Percentiles rank a stretch among this genome's conserved stretches.
Evolutionary conservation across 2,329 filamentous ascomycete species (phyloP).

Genomic region (Aspergillus luchuensis): DNA sequence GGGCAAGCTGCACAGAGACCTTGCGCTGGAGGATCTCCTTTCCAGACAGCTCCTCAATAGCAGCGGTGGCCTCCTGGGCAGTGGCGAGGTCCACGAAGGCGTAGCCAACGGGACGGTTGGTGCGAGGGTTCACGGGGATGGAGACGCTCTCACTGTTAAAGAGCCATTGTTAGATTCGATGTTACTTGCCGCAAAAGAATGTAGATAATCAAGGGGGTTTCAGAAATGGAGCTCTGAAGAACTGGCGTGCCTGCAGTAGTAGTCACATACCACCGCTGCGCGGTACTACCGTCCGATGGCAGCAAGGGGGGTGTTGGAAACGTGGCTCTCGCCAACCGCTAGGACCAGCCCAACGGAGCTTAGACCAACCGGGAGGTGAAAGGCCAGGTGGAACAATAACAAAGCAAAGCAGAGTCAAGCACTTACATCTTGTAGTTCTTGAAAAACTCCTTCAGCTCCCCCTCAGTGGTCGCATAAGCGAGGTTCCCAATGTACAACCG

Average conservation of each 20-base stretch:
- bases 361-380: slow-evolving; percentile 6
- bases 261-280: not conserved
- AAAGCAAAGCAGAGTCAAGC: slow-evolving; percentile 11
- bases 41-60: slow-evolving; percentile 92
- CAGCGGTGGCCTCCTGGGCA: slow-evolving; percentile 89
- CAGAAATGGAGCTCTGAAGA: not conserved
- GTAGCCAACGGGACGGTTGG: slow-evolving; percentile 96
- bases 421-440: slow-evolving; percentile 99
- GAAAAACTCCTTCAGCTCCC: slow-evolving; percentile 99
- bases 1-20: slow-evolving; percentile 97
- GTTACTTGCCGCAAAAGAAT: not conserved
- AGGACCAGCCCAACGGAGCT: not conserved
- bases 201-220: not conserved
- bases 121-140: slow-evolving; percentile 99
- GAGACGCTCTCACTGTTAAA: slow-evolving; percentile 86
- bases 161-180: slow-evolving; percentile 37
- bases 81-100: slow-evolving; percentile 98
- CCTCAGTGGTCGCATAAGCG: slow-evolving; percentile 99
- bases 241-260: not conserved
- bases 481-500: slow-evolving; percentile 99
- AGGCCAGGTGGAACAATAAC: slow-evolving; percentile 6
- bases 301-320: not conserved
- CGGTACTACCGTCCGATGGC: not conserved
- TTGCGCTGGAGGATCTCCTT: slow-evolving; percentile 98
- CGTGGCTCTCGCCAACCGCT: not conserved